Base-by-base conservation (phyloP, 208 protist species). In the Acanthamoeba sp. region DNA sequence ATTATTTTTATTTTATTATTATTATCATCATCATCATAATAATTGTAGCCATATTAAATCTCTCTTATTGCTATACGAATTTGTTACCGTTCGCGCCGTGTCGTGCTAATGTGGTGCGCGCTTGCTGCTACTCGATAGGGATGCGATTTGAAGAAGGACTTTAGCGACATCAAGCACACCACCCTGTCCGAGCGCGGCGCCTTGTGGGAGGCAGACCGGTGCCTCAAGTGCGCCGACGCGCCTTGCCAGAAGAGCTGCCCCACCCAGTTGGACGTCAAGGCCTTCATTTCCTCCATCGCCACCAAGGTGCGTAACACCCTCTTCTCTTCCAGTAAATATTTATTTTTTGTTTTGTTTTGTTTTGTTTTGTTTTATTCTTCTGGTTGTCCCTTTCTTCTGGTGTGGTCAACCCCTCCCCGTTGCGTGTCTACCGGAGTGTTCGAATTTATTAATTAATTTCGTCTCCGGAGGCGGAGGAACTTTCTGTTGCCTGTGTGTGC, bases 161-260 rank as follows among this genome's bases (percentile, higher is more conserved):
- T 97, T 62, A 29, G n/a, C n/a, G 97, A 97, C 87, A 91, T 96
- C 40, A 97, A 97, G 91, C 96, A 91, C 91, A 97, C 96, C 4
- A 98, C 97, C 22, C 80, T 98, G 12, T 95, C 94, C 64, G 95
- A 97, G n/a, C 94, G 95, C 34, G 97, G 95, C 38, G 97, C 97
- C 73, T 38, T 98, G 18, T 94, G 84, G 45, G 97, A 98, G 69
- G 95, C 97, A 24, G 50, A 59, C 34, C 62, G 95, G 40, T 96
- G 94, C 93, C 87, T 96, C 66, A 96, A 96, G 50, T 95, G 97
- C 89, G 97, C 95, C 29, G 97, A 98, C 78, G 97, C 97, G 50
- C 97, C 97, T 27, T 98, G 97, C 69, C 96, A 97, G 95, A 97
- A 97, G 42, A 85, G 80, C 38, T 98, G 97, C 88, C 97, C 97